Evolutionary conservation across 2,329 filamentous ascomycete species (phyloP).

Genomic region (Penicillium sp.): DNA sequence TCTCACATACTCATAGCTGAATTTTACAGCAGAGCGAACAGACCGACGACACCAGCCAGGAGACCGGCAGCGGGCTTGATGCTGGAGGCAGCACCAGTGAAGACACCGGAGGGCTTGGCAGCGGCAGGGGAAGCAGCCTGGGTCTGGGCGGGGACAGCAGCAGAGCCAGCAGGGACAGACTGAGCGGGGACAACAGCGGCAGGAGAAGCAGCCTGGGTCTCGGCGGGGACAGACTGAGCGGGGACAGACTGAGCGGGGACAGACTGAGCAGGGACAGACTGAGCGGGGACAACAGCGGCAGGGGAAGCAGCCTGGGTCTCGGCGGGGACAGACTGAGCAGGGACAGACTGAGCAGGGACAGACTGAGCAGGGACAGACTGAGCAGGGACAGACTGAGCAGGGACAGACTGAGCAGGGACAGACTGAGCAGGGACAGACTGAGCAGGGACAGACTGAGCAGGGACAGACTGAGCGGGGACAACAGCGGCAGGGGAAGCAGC

Average conservation of each 20-base stretch:
- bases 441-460: slow-evolving; percentile 2
- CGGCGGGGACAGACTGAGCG: background rate
- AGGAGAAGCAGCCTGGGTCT: background rate
- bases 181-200: slow-evolving; percentile 6
- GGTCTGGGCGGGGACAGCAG: background rate
- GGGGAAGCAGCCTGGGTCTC: background rate
- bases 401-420: background rate
- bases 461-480: background rate
- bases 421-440: background rate
- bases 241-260: background rate
- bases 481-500: background rate
- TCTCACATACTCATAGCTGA: slow-evolving; percentile 8
- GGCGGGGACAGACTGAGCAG: background rate
- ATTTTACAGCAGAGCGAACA: slow-evolving; percentile 41
- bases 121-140: slow-evolving; percentile 8
- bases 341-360: background rate
- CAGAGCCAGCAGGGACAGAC: slow-evolving; percentile 5
- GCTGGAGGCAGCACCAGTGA: slow-evolving; percentile 37
- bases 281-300: slow-evolving; percentile 4
- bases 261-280: slow-evolving; percentile 1
- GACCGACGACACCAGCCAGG: slow-evolving; percentile 37
- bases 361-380: slow-evolving; percentile 1
- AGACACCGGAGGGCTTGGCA: slow-evolving; percentile 17
- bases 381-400: slow-evolving; percentile 3
- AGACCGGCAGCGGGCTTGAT: slow-evolving; percentile 38